Percentiles rank a stretch among this genome's conserved stretches.
Evolutionary conservation across 1,139 yeast species (phyloP).

Genomic region (Meyerozyma guilliermondii): DNA sequence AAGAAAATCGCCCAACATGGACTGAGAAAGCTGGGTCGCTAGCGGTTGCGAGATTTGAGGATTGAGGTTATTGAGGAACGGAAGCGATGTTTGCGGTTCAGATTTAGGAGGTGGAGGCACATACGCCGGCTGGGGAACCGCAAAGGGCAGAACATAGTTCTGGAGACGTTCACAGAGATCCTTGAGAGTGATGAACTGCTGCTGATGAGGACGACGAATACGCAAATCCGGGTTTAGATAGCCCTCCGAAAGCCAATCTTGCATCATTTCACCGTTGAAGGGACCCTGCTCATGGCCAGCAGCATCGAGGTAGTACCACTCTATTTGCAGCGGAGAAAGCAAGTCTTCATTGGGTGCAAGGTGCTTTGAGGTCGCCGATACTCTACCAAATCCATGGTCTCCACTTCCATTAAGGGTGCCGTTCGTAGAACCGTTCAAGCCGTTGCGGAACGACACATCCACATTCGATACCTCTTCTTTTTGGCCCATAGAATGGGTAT

Average conservation of each 20-base stretch:
- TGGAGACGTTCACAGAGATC: constrained; percentile 43
- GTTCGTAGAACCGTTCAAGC: constrained; percentile 5
- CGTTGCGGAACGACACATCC: background rate
- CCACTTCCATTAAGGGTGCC: constrained; percentile 17
- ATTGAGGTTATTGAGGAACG: constrained; percentile 15
- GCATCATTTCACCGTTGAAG: constrained; percentile 71
- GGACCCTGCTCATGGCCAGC: constrained; percentile 76
- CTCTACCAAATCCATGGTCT: background rate
- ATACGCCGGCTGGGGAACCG: constrained; percentile 42
- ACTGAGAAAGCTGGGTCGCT: constrained; percentile 5
- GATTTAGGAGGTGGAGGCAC: constrained; percentile 4
- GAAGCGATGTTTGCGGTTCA: constrained; percentile 1
- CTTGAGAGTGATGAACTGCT: constrained; percentile 33
- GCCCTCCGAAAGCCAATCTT: constrained; percentile 65
- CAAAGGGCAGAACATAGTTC: constrained; percentile 56
- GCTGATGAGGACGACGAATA: constrained; percentile 52
- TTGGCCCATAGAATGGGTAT: background rate
- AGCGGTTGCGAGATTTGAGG: constrained; percentile 20
- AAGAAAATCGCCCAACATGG: background rate
- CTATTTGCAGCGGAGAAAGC: constrained; percentile 38
- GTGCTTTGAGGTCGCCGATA: too few relatives aligned
- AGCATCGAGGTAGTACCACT: constrained; percentile 74
- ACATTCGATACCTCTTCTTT: background rate
- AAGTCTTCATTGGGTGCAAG: background rate
- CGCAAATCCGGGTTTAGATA: constrained; percentile 54